Conservation (phyloP, 2,329 filamentous ascomycete genomes). For the Akanthomyces dipterigenus region DNA sequence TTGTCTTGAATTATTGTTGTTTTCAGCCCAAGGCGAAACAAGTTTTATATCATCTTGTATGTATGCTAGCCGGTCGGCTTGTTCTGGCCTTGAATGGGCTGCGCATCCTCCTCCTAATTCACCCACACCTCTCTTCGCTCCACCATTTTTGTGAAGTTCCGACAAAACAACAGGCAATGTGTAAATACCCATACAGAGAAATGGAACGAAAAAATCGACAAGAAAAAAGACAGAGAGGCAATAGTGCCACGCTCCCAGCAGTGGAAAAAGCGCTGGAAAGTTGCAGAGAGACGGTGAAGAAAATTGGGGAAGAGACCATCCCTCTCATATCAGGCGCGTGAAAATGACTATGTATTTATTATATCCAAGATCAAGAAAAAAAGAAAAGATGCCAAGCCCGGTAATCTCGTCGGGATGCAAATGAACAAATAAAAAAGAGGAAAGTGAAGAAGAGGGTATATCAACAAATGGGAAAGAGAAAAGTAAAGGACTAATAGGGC, state of each 20-base stretch:
- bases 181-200: constrained; percentile 19
- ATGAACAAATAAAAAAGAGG: not conserved
- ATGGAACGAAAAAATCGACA: constrained; percentile 12
- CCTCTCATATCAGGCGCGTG: constrained; percentile 3
- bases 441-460: constrained; percentile 12
- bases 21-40: too few species aligned
- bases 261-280: not conserved
- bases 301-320: not conserved
- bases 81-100: too few species aligned
- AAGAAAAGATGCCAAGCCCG: not conserved
- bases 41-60: too few species aligned
- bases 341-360: not conserved
- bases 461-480: constrained; percentile 6
- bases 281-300: not conserved
- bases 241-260: not conserved
- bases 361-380: not conserved
- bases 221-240: constrained; percentile 13
- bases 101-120: too few species aligned
- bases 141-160: not conserved
- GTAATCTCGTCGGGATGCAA: not conserved
- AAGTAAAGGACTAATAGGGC: not conserved
- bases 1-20: not conserved
- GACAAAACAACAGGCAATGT: constrained; percentile 6
- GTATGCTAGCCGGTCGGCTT: too few species aligned
- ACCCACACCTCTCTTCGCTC: not conserved